These are phyloP conservation scores for Teratosphaeria epicoccoides DNA, from an alignment of 2,329 filamentous ascomycete species.

Conservation along the genomic window DNA sequence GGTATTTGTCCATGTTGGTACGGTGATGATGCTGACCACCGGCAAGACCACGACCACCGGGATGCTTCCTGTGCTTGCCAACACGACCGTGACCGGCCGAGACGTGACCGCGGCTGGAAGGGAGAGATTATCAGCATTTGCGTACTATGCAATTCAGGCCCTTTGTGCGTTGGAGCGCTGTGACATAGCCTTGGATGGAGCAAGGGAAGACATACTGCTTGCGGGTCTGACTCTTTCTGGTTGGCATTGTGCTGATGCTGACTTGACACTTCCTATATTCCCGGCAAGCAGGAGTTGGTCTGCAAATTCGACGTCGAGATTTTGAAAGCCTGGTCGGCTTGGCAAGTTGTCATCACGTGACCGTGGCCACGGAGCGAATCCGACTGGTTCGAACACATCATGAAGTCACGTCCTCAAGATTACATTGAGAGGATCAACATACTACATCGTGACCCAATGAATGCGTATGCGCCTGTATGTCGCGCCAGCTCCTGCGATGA, in stretches of 20 bases:
- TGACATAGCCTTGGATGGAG: too few relatives aligned
- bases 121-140: conserved; percentile 10
- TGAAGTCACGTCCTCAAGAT: not conserved
- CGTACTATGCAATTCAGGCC: too few relatives aligned
- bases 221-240: conserved; percentile 63
- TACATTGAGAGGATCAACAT: too few relatives aligned
- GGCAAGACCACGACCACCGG: conserved; percentile 73
- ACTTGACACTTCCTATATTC: conserved; percentile 3
- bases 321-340: not conserved
- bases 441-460: too few relatives aligned
- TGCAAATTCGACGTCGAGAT: not conserved
- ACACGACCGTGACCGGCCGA: conserved; percentile 96
- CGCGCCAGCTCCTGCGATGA: too few relatives aligned
- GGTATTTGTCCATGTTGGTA: conserved; percentile 88
- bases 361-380: not conserved
- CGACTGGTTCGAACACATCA: not conserved
- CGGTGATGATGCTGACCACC: conserved; percentile 99
- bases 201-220: conserved; percentile 54
- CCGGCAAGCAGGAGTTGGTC: not conserved
- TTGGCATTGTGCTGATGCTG: conserved; percentile 52
- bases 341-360: not conserved
- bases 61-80: conserved; percentile 94
- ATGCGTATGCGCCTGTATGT: too few relatives aligned
- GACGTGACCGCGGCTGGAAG: conserved; percentile 80
- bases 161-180: conserved; percentile 1